These are phyloP conservation scores for Scopulariopsis brevicaulis DNA, from an alignment of 2,329 filamentous ascomycete genomes.

Conservation along the genomic window DNA sequence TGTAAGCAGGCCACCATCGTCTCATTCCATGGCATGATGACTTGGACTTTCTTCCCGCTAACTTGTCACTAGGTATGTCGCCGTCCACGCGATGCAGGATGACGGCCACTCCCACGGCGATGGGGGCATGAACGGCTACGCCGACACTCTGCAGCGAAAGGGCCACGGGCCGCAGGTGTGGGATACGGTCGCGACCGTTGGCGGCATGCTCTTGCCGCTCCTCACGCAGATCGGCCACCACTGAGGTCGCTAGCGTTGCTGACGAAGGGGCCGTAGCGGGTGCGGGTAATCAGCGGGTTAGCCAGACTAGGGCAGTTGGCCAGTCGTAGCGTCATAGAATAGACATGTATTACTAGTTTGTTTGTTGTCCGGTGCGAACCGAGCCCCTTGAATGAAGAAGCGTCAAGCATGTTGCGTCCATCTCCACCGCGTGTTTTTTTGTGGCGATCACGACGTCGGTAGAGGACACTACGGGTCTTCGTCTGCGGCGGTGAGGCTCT, in stretches of 20 bases:
- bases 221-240: constrained; percentile 70
- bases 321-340: too few species aligned
- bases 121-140: constrained; percentile 33
- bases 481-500: too few species aligned
- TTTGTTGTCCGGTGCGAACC: too few species aligned
- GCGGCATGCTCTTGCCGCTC: constrained; percentile 68
- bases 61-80: constrained; percentile 60
- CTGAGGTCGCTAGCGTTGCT: neutral
- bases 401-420: too few species aligned
- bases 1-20: constrained; percentile 49
- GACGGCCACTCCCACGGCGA: constrained; percentile 43
- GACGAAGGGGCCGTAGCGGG: too few species aligned
- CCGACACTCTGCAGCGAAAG: constrained; percentile 32
- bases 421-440: too few species aligned
- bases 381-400: too few species aligned
- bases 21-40: constrained; percentile 10
- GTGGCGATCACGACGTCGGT: too few species aligned
- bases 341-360: too few species aligned
- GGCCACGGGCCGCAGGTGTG: constrained; percentile 48
- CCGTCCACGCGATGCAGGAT: constrained; percentile 97
- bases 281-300: too few species aligned
- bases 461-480: too few species aligned
- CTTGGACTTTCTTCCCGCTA: neutral
- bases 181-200: constrained; percentile 59
- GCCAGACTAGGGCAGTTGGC: too few species aligned